A percentile compares a stretch with the other conserved stretches of the same genome.
Evolutionary conservation across 1,284 basidiomycete species (phyloP).

Genomic region (Bjerkandera adusta): DNA sequence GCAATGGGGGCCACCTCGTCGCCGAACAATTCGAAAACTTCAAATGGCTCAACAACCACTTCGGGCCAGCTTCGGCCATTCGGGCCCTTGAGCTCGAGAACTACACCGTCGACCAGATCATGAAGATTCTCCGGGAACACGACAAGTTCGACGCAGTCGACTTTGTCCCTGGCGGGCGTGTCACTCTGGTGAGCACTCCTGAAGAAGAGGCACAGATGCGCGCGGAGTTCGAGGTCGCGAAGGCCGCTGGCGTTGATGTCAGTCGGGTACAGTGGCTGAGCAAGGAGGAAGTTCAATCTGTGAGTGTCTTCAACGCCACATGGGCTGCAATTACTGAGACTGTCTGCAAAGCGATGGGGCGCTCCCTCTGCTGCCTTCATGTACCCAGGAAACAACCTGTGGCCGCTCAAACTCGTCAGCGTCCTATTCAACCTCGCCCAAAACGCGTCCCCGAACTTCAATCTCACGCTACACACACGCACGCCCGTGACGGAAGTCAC

Average conservation of each 20-base stretch:
- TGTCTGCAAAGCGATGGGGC: slow-evolving; percentile 50
- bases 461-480: slow-evolving; percentile 61
- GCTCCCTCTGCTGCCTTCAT: slow-evolving; percentile 50
- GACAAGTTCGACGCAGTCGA: slow-evolving; percentile 53
- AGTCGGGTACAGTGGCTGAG: slow-evolving; percentile 45
- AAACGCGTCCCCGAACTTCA: slow-evolving; percentile 30
- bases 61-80: slow-evolving; percentile 53
- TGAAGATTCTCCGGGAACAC: slow-evolving; percentile 46
- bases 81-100: slow-evolving; percentile 57
- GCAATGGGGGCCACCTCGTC: slow-evolving; percentile 79
- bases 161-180: slow-evolving; percentile 58
- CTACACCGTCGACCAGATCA: slow-evolving; percentile 49
- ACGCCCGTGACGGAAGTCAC: slow-evolving; percentile 63
- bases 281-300: slow-evolving; percentile 46
- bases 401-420: slow-evolving; percentile 78
- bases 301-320: slow-evolving; percentile 27
- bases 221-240: slow-evolving; percentile 53
- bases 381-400: slow-evolving; percentile 62
- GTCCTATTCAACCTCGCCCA: slow-evolving; percentile 51
- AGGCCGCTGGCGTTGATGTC: slow-evolving; percentile 49
- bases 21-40: slow-evolving; percentile 51
- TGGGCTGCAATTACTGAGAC: too few relatives aligned
- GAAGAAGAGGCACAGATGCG: slow-evolving; percentile 37
- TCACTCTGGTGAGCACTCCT: slow-evolving; percentile 49
- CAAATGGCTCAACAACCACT: slow-evolving; percentile 30